Base-by-base conservation (phyloP, 257 asterid species). In the Forsythia suspensa region DNA sequence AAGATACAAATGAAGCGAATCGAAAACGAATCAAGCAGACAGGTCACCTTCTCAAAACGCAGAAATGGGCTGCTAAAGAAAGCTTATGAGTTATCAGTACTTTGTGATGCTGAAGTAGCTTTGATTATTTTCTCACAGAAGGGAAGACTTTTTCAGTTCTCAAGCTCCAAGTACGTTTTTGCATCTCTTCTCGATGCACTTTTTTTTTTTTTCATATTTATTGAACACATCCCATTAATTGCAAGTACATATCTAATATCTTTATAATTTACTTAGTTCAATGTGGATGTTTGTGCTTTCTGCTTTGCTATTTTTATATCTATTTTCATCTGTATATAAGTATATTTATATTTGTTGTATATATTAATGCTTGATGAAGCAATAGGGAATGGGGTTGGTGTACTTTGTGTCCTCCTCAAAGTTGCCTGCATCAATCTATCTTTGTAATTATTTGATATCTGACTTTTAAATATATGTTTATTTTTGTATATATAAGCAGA, bases 101-200 rank as follows among this genome's bases (percentile, higher is more conserved):
- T 91, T 7, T 91, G 97, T 7, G 97, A 91, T 74, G 97, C 97
- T 43, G 91, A 91, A 70, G 88, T 91, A 9, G 92, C 92, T 75
- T 71, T 91, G 82, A 91, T 92, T 69, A 82, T 92, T 82, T 92
- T 92, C 88, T 92, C 97, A 11, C 94, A 90, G 44, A 92, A 83
- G 77, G 97, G 97, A 81, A 88, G 83, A 74, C 91, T 92, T 38
- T 85, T 77, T 66, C 89, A 92, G 67, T 92, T 88, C 78, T 72
- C 94, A 10, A 92, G 92, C 88, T 85, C 91, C 88, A 83, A 84
- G 97, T 92, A 83, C 59, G 90, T 65, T 70, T 39, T 11, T 55
- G 5, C 20, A n/a, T 3, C 66, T 43, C 13, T 71, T 24, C 48
- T 24, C 48, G 16, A 38, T 55, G 34, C 67, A 59, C 37, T 59